These are phyloP conservation scores for Grosmannia clavigera DNA, from an alignment of 2,329 filamentous ascomycete genomes.

Conservation along the genomic window DNA sequence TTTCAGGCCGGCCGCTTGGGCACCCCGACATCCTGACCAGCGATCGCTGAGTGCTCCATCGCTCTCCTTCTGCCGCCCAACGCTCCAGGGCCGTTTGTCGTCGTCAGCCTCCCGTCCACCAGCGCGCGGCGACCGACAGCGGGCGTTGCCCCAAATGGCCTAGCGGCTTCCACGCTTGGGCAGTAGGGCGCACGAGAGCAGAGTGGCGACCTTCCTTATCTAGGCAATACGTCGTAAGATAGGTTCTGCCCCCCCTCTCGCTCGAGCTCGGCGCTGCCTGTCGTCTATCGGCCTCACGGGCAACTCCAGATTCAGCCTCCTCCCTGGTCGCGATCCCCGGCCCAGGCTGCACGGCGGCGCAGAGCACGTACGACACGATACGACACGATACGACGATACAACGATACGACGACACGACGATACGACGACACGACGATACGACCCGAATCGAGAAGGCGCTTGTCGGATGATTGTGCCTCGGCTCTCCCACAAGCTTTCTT, in stretches of 20 bases:
- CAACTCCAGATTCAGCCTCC: not conserved
- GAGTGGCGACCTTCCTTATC: not conserved
- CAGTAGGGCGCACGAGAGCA: not conserved
- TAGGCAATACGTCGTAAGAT: not conserved
- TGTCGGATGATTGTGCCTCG: not conserved
- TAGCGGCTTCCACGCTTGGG: not conserved
- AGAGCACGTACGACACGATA: too few relatives aligned
- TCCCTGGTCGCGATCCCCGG: not conserved
- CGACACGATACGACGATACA: too few relatives aligned
- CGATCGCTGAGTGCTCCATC: too few relatives aligned
- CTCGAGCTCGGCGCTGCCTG: not conserved
- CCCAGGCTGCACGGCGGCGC: too few relatives aligned
- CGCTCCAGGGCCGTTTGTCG: not conserved
- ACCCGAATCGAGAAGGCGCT: too few relatives aligned
- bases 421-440: too few relatives aligned
- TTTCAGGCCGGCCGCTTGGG: too few relatives aligned
- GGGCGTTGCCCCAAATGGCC: not conserved
- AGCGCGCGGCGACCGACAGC: not conserved
- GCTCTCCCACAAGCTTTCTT: not conserved
- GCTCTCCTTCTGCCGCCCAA: not conserved
- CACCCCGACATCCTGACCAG: too few relatives aligned
- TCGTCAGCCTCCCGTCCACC: not conserved
- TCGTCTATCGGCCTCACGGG: too few relatives aligned
- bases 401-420: too few relatives aligned
- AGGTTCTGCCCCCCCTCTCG: not conserved